Base-by-base conservation (phyloP, 805 yeast genomes). In the Sugiyamaella qingdaonensis region DNA sequence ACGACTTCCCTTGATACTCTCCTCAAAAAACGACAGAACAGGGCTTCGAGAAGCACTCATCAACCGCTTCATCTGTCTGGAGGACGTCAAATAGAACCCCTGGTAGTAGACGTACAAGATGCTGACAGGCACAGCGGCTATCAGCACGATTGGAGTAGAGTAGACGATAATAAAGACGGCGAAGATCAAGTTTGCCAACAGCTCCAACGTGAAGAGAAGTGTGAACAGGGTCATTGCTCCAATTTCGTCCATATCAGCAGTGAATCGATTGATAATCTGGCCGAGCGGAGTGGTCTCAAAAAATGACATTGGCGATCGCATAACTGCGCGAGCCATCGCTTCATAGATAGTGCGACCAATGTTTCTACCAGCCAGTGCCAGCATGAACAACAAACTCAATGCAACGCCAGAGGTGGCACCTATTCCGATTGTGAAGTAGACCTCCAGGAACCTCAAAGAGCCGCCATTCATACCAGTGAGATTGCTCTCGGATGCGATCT, bases 201-300 rank as follows among this genome's bases (percentile, higher is more conserved):
- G 65, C 56, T 58, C 56, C 56, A 71, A 68, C 31, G 71, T 65
- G 61, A 64, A 65, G 24, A 60, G 55, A 54, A 73, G 65, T n/a
- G 65, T 64, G 9, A 70, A 61, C 9, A 68, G 61, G 21, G 73
- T 61, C 85, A 79, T 72, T 64, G 86, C 95, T 70, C 90, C 97
- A 56, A 89, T 81, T 64, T 86, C 88, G 70, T 86, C 86, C 46
- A 90, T 81, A 76, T 91, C 98, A 65, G 82, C 87, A 2, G 96
- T 87, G 64, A 91, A 91, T 67, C 98, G 78, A 73, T 91, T 91
- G 67, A 90, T 76, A 53, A 91, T 81, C 69, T 97, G 79, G 32
- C 98, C 98, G 58, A 90, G 83, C 50, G 97, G 98, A 0, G 97
- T 91, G 0, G 96, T 88, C 69, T 91, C 98, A 64, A 91, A 91